Conservation (phyloP, 352 stramenopile species). For the Globisporangium nagaii region DNA sequence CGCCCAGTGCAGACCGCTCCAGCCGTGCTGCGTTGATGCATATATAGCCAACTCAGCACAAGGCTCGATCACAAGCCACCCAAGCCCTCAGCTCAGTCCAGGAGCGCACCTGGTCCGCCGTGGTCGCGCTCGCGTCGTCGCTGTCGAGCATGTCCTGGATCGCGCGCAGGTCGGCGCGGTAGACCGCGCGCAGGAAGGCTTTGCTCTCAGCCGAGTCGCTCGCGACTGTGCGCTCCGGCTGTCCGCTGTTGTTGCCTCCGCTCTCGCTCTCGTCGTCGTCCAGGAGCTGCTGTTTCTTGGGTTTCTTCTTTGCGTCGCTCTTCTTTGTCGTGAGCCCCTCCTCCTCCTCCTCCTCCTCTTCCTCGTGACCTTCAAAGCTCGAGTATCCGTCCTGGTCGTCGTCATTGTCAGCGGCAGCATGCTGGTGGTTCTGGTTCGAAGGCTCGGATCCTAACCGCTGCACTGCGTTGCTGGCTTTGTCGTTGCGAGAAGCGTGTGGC, state of each 20-base stretch:
- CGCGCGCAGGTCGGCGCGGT: conserved; percentile 40
- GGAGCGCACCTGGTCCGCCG: conserved; percentile 48
- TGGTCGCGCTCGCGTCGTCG: conserved; percentile 37
- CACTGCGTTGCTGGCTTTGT: no score
- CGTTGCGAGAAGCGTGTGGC: not conserved
- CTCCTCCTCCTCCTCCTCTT: not conserved
- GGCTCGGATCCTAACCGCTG: no score
- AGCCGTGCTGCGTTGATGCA: conserved; percentile 41
- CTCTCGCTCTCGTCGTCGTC: conserved; percentile 11
- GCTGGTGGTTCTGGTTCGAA: conserved; percentile 1
- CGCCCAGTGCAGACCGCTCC: conserved; percentile 74
- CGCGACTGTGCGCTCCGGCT: conserved; percentile 33
- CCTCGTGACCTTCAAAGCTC: conserved; percentile 51
- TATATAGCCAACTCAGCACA: not conserved
- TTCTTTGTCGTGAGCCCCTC: not conserved
- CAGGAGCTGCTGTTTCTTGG: conserved; percentile 1
- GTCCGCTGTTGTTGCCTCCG: conserved; percentile 7
- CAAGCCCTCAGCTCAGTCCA: no score
- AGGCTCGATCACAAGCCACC: not conserved
- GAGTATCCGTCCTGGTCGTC: conserved; percentile 46
- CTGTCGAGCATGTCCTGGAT: conserved; percentile 49
- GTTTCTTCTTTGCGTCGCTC: not conserved
- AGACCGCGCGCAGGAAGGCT: conserved; percentile 60
- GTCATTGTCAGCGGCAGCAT: conserved; percentile 2
- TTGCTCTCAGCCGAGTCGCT: conserved; percentile 51